Evolutionary conservation across 163 green algal genomes (phyloP), one percentile per base, ranked within the genome.

Genomic region (Volvox carteri): DNA sequence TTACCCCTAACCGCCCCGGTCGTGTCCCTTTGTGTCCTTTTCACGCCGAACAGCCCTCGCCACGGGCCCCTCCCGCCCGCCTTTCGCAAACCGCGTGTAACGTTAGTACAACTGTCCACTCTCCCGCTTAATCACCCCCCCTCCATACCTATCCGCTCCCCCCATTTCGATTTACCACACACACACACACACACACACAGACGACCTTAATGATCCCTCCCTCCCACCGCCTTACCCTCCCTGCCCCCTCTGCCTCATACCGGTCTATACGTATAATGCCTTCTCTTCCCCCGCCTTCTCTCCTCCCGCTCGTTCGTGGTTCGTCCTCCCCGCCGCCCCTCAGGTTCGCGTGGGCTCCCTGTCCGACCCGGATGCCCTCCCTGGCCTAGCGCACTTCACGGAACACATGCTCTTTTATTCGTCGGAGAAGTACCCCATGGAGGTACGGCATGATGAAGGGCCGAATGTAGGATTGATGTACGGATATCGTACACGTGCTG

Each of bases 331-430:
- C 16, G n/a, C 33, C 50, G 42, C 37, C 37, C 35, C 41, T 28
- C 91, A 98, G 95, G 96, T 98, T 16, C 88, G 92, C 16, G 94
- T 98, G 25, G 97, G 97, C 52, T 94, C 79, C 68, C 86, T 99
- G 74, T 88, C 65, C 28, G 97, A 99, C 87, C 96, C 96, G 19
- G 39, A 86, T 4, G 93, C 95, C 14, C 89, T 98, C 2, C 92
- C 92, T 3, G 96, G 96, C 14, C 90, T 98, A 76, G 96, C 96
- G 0, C 96, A 98, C 86, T 99, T 98, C 89, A 95, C 89, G 33
- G 95, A 98, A 91, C 95, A 98, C 91, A 98, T 98, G 95, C 93
- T 98, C 12, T 98, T 98, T 88, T 98, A 97, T 73, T 90, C 92
- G 1, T 94, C 85, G 41, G 92, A 93, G 21, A 96, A 96, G 85